Evolutionary conservation across 2,329 filamentous ascomycete species (phyloP), one percentile per base, ranked within the genome.

Genomic region (Chaetothyriales sp.): DNA sequence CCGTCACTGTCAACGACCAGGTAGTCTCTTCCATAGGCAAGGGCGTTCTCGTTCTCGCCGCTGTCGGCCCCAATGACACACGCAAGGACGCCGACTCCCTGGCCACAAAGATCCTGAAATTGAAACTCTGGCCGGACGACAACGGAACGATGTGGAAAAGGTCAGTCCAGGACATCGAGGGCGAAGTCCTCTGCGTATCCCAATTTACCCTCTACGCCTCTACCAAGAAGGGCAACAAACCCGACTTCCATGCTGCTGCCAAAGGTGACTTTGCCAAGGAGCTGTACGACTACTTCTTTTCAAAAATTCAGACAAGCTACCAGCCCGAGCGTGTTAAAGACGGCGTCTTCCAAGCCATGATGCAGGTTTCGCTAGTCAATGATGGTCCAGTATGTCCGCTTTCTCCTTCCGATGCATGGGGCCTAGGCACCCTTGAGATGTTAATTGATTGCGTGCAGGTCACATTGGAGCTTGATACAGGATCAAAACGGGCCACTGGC

Each of bases 271-370:
- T 89, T 52, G 92, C 90, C 20, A 86, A 81, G 61, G 77, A 77
- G 55, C 74, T 97, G 5, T 98, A 97, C 65, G 80, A 89, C 51
- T 76, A 83, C 64, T 97, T 98, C 70, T 80, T 89, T 60, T 71
- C 78, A 48, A 86, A 85, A 61, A 81, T 97, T 44, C 77, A 82
- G 61, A 75, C 82, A 50, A 75, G 81, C 2, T 94, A 97, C 66
- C 67, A 73, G 4, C 68, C 77, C 5, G 85, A 88, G 7, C 82
- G 77, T 57, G 89, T 98, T 53, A 89, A 95, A 66, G 84, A 98
- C 65, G 92, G 94, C n/a, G 81, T 90, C 28, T 98, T 98, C 67
- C 90, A 95, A 65, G 92, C 92, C 48, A 95, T 94, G 89, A 98
- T 98, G 92, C 85, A 97, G 64, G 90, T 98, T 53, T 85, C 86